Base-by-base conservation (phyloP, 768 basidiomycete genomes). In the Mrakia hoshinonis region DNA sequence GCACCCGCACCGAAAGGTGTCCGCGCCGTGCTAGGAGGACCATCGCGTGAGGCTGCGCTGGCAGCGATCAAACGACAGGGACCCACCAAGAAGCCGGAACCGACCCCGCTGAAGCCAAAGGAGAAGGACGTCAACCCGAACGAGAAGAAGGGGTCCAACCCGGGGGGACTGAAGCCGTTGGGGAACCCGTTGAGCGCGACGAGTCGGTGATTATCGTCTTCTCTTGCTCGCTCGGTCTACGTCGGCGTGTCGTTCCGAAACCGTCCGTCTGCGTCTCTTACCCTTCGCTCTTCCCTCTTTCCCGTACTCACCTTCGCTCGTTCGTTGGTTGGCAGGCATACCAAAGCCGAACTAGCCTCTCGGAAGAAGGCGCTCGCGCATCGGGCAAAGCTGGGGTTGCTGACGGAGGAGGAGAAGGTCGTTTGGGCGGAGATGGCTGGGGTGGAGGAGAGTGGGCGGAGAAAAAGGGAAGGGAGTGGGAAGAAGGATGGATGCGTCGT, bases 351-450 rank as follows among this genome's bases (percentile, higher is more conserved):
- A 70, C n/a, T 47, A n/a, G 31, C 47, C 3, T 70, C 69, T 11
- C 26, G 60, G 7, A 29, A 36, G 29, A 43, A 70, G 39, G 69
- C 60, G 18, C 69, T 70, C 46, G 60, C 34, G 5, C 48, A 62
- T 3, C 47, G 69, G 7, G 69, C 69, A 4, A 62, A 64, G 11
- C 22, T 63, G 1, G 69, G 69, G 0, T 29, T 87, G 54, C 75
- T 89, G 74, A 86, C 81, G 31, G 87, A 86, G 68, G 85, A 85
- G 67, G 88, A 89, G 83, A 87, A 86, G 79, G 78, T 79, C 22
- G 81, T 85, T 20, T 78, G 89, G 39, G 86, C 85, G 4, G 81
- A 82, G 68, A 83, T 85, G 77, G 84, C 84, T 74, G 83, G 81
- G 66, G 81, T 81, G 68, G 76, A 79, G 77, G 82, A 75, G 61